These are phyloP conservation scores for Cryomyces minteri DNA, from an alignment of 495 filamentous ascomycete genomes.

Conservation along the genomic window DNA sequence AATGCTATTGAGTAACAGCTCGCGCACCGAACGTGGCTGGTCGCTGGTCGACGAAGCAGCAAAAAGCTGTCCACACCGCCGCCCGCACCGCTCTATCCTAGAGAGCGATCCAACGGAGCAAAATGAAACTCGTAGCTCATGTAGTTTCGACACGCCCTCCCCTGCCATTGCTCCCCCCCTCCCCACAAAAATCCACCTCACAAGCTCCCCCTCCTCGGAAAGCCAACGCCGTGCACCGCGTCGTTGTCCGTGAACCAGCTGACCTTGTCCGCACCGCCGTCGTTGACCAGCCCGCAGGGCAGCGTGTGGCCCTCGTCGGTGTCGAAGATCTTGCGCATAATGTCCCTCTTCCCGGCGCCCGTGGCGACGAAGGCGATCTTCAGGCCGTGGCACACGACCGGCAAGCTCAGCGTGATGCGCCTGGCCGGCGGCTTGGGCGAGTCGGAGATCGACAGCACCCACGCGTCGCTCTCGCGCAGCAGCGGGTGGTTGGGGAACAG, in stretches of 20 bases:
- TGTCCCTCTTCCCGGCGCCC: constrained; percentile 72
- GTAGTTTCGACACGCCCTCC: no score
- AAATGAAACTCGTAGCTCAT: no score
- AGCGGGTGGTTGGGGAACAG: constrained; percentile 82
- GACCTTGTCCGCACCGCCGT: constrained; percentile 60
- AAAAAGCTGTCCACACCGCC: no score
- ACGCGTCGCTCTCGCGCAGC: constrained; percentile 73
- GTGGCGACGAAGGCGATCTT: constrained; percentile 84
- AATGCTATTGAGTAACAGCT: no score
- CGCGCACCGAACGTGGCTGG: no score
- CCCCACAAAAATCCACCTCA: constrained; percentile 5
- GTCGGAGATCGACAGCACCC: constrained; percentile 80
- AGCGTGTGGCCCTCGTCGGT: constrained; percentile 52
- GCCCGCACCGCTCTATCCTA: no score
- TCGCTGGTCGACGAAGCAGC: no score
- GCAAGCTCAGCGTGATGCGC: constrained; percentile 80
- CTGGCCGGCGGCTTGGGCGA: constrained; percentile 86
- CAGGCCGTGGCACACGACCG: constrained; percentile 67
- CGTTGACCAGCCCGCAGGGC: constrained; percentile 77
- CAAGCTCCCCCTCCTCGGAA: constrained; percentile 47
- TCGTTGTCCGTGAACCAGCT: constrained; percentile 86
- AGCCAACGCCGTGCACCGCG: constrained; percentile 68
- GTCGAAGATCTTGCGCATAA: constrained; percentile 82
- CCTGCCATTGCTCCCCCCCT: no score
- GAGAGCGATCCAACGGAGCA: no score